Base-by-base conservation (phyloP, 208 protist species). In the Herpetomonas tarakana region DNA sequence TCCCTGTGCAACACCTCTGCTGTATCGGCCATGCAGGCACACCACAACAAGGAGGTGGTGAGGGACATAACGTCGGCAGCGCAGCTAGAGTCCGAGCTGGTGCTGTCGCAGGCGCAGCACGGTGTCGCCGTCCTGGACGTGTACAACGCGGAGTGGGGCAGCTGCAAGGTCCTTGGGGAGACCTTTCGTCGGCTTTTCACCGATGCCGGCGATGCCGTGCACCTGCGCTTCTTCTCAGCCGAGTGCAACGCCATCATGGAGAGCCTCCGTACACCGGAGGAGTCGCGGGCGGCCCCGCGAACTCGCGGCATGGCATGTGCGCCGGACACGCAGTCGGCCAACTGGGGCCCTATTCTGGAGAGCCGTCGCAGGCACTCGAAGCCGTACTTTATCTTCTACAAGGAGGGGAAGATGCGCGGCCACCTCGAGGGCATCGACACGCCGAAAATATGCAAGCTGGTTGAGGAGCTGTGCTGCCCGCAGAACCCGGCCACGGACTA, bases 91-190 rank as follows among this genome's bases (percentile, higher is more conserved):
- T 61, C 76, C 39, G 83, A 93, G 68, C 72, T 93, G 60, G 80
- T 89, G 57, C 58, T 91, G 18, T 81, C 77, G 16, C 78, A 93
- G 62, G 81, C 82, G 24, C 84, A 93, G 35, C 83, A 94, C 56
- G 87, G 91, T 27, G 87, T 96, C 14, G 74, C 68, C 2, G 81
- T 96, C 55, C 76, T 96, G 21, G 91, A 96, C 52, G 57, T 94
- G 25, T 96, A 93, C 76, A 92, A 88, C 71, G 73, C 74, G 1
- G 87, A 93, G 61, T 96, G 91, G 91, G 83, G 91, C n/a, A 52
- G 71, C 60, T 86, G 76, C 63, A 94, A 92, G 69, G 85, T 83
- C 14, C 72, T 96, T 21, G 83, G 68, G 31, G 87, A 93, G 50
- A 91, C 87, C n/a, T 96, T 96, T 45, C 76, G 83, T 25, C 81